These are phyloP conservation scores for Plasmopara halstedii DNA, from an alignment of 352 stramenopile genomes.

Conservation along the genomic window DNA sequence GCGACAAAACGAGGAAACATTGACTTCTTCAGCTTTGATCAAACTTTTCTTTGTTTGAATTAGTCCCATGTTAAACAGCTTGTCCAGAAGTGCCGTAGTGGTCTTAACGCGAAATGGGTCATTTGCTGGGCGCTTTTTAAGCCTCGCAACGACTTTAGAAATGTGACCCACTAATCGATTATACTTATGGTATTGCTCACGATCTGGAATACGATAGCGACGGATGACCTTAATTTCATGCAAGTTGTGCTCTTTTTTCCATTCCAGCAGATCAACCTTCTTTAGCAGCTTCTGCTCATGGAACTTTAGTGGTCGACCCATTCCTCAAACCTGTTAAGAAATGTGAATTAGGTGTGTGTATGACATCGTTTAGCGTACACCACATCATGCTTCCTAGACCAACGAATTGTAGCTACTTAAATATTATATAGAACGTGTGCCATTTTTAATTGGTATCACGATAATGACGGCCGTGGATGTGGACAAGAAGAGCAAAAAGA, in stretches of 20 bases:
- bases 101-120: slow-evolving; percentile 97
- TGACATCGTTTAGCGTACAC: slow-evolving; percentile 2
- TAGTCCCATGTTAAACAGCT: slow-evolving; percentile 97
- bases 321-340: slow-evolving; percentile 16
- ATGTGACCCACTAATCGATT: slow-evolving; percentile 96
- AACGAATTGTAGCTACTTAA: slow-evolving; percentile 9
- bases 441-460: slow-evolving; percentile 7
- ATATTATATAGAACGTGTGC: too few relatives aligned
- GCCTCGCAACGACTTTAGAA: slow-evolving; percentile 88
- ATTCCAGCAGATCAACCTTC: slow-evolving; percentile 98
- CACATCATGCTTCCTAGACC: slow-evolving; percentile 16
- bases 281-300: slow-evolving; percentile 99
- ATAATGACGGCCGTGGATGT: slow-evolving; percentile 59
- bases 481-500: slow-evolving; percentile 86
- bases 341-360: not conserved
- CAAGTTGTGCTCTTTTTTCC: slow-evolving; percentile 98
- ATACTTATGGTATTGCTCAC: slow-evolving; percentile 99
- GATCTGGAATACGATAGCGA: slow-evolving; percentile 96
- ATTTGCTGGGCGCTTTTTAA: slow-evolving; percentile 92
- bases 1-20: slow-evolving; percentile 92
- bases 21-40: slow-evolving; percentile 95
- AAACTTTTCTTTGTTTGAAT: slow-evolving; percentile 96
- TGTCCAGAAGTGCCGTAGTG: slow-evolving; percentile 93
- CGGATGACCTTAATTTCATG: slow-evolving; percentile 97
- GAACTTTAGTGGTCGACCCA: slow-evolving; percentile 90